Conservation (phyloP, 2,329 filamentous ascomycete species). For the Cytospora piceae region DNA sequence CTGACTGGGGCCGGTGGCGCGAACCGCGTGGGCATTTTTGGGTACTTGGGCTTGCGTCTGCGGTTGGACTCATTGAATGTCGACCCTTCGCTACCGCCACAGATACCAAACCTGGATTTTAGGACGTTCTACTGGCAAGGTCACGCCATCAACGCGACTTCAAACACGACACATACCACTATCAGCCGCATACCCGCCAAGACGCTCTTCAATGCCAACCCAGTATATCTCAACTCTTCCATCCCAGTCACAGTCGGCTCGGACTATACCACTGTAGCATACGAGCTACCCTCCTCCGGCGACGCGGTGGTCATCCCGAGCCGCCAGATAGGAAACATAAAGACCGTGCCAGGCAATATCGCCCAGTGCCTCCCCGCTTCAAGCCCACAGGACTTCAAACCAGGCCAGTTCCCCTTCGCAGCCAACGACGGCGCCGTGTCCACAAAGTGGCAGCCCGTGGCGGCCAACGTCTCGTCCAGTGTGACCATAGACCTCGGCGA, state of each 20-base stretch:
- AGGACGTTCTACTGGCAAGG: conserved; percentile 30
- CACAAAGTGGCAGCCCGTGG: conserved; percentile 28
- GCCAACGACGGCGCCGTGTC: conserved; percentile 29
- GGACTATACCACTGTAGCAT: conserved; percentile 42
- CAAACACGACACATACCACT: conserved; percentile 39
- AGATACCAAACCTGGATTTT: conserved; percentile 22
- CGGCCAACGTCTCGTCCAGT: conserved; percentile 23
- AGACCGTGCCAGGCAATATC: conserved; percentile 62
- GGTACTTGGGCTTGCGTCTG: conserved; percentile 24
- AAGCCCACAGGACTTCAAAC: conserved; percentile 52
- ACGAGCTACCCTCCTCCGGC: conserved; percentile 52
- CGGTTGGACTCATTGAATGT: conserved; percentile 26
- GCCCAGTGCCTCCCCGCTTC: conserved; percentile 64
- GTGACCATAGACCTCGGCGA: conserved; percentile 27
- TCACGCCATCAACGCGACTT: conserved; percentile 26
- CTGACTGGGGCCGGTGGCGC: conserved; percentile 27
- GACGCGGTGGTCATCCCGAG: conserved; percentile 59
- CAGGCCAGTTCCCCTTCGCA: conserved; percentile 70
- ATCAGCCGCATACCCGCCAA: conserved; percentile 25
- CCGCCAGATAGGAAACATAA: conserved; percentile 56
- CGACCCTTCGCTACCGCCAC: conserved; percentile 26
- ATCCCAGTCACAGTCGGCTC: conserved; percentile 64
- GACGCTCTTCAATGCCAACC: conserved; percentile 55
- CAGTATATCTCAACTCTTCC: conserved; percentile 52
- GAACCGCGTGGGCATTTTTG: conserved; percentile 27